Evolutionary conservation across 345 rosid genomes (phyloP), one percentile per base, ranked within the genome.

Genomic region (Eucalyptus regnans): DNA sequence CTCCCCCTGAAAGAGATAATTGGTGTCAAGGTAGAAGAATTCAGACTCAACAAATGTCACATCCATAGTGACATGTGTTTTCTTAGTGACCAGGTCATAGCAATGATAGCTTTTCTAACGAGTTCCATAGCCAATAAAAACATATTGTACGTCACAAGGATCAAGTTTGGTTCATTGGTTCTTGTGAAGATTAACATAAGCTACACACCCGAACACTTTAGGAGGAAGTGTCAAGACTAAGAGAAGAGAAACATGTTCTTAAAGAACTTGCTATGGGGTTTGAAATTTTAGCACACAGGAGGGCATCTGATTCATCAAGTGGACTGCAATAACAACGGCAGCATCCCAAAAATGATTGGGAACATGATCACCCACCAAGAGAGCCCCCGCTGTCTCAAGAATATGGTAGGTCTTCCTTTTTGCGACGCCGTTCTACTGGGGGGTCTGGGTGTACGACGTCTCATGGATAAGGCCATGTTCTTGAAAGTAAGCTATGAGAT

Each of bases 121-220:
- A 8, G 18, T 13, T 64, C 18, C 37, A 29, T 62, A 62, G 68
- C 33, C 17, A 29, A 29, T 12, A 62, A 62, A 62, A 62, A 62
- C 33, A 29, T 4, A 64, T 4, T 4, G 17, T 1, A 7, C 0
- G 4, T 3, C 9, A 29, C 5, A 29, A 64, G 18, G 18, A 64
- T 29, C 37, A 13, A 62, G 37, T 9, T 62, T 62, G 71, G 18
- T 64, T n/a, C 0, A 3, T 64, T 64, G 71, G 37, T 64, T 64
- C 71, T 64, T 64, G 37, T 62, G 8, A 7, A 64, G 37, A 64
- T 64, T 18, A 29, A 62, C 18, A 62, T 29, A 29, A 62, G 71
- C 18, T n/a, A 64, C 71, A 29, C 37, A n/a, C 17, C 1, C 1
- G 4, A 62, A 13, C 9, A 62, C 9, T 62, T 13, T 62, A 29